phyloP scores from a whole-genome alignment of 2,329 filamentous ascomycete genomes.

The Aspergillus sp. region DNA sequence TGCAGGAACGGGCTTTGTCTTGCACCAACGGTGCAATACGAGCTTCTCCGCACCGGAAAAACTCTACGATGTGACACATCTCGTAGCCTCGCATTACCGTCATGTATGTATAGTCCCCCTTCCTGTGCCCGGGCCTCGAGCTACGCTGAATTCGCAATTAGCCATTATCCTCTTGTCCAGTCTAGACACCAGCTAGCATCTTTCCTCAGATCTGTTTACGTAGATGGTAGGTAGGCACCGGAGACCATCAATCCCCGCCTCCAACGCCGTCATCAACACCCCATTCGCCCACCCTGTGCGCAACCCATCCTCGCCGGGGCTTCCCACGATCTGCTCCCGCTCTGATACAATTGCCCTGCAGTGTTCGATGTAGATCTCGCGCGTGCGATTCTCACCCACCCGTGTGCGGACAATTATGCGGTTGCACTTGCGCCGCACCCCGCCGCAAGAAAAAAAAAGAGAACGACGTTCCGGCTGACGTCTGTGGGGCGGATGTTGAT shows the following conservation, averaged over 20 bases:
- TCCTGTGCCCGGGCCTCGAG: slow-evolving; percentile 18
- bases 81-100: too few species aligned
- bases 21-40: too few species aligned
- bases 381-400: not conserved
- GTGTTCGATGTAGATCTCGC: not conserved
- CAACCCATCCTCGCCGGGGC: not conserved
- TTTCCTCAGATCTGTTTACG: not conserved
- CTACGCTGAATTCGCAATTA: slow-evolving; percentile 14
- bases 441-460: too few species aligned
- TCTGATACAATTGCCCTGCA: not conserved
- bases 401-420: not conserved
- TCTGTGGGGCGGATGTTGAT: not conserved
- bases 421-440: not conserved
- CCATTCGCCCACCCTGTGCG: not conserved
- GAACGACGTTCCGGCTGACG: not conserved
- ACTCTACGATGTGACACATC: too few species aligned
- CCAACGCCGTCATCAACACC: not conserved
- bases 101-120: slow-evolving; percentile 11
- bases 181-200: not conserved
- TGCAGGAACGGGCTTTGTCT: too few species aligned
- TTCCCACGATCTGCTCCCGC: not conserved
- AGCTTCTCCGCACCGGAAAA: too few species aligned
- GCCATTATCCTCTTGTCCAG: not conserved
- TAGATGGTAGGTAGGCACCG: not conserved
- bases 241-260: not conserved